Percentiles rank a stretch among this genome's conserved stretches.
Conservation (phyloP, 2,329 filamentous ascomycete genomes). For the Cladophialophora chaetospira region DNA sequence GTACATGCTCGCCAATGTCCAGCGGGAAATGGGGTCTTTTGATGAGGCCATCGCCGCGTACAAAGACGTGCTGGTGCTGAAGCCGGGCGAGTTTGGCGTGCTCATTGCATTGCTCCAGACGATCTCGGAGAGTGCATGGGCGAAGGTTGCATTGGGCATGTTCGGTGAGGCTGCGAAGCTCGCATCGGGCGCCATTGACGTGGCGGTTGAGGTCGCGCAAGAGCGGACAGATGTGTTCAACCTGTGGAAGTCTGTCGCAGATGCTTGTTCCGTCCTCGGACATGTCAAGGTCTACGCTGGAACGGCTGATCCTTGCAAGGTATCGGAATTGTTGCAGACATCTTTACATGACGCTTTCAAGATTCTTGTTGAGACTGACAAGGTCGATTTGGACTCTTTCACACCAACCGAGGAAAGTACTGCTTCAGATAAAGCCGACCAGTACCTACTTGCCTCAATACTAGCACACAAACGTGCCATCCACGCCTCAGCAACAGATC, state of each 20-base stretch:
- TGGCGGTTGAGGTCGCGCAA: conserved; percentile 64
- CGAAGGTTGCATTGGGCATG: conserved; percentile 76
- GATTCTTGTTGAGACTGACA: conserved; percentile 69
- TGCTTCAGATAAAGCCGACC: conserved; percentile 44
- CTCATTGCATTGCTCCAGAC: conserved; percentile 86
- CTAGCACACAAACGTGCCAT: conserved; percentile 87
- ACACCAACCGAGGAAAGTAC: conserved; percentile 25
- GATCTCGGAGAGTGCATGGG: conserved; percentile 76
- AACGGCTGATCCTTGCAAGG: conserved; percentile 59
- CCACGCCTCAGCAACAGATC: conserved; percentile 68
- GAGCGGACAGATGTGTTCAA: conserved; percentile 77
- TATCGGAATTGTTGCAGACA: conserved; percentile 9
- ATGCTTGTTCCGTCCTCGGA: conserved; percentile 83
- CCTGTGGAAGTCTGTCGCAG: conserved; percentile 89
- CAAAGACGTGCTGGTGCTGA: conserved; percentile 67
- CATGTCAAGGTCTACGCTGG: conserved; percentile 69
- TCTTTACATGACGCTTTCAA: conserved; percentile 55
- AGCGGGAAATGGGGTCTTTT: conserved; percentile 86
- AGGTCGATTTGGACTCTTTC: conserved; percentile 39
- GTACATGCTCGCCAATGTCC: conserved; percentile 95
- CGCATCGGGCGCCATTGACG: conserved; percentile 68
- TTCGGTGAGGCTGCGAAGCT: conserved; percentile 80
- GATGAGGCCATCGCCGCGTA: conserved; percentile 81
- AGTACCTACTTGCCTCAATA: conserved; percentile 70
- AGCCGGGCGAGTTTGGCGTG: conserved; percentile 79